Evolutionary conservation across 163 green algal genomes (phyloP).

Genomic region (Scenedesmus sp.): DNA sequence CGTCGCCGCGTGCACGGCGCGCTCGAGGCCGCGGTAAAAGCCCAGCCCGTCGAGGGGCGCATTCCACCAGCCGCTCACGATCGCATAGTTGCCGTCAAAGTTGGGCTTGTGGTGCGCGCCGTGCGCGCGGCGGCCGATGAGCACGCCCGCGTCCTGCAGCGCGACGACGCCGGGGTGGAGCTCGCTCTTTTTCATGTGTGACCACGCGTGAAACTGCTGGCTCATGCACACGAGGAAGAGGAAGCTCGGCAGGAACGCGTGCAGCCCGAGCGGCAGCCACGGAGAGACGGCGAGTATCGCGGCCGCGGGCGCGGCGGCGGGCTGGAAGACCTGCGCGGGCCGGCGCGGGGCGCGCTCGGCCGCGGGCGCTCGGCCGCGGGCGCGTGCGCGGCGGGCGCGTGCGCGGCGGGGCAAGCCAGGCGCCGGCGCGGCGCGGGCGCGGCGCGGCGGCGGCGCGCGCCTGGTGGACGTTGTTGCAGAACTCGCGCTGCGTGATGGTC

Average conservation of each 20-base stretch:
- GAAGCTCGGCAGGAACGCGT: constrained; percentile 76
- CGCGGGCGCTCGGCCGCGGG: too few species aligned
- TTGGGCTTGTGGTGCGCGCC: constrained; percentile 93
- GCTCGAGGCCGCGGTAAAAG: constrained; percentile 85
- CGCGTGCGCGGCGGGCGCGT: too few species aligned
- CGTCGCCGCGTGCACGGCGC: constrained; percentile 66
- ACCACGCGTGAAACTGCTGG: constrained; percentile 98
- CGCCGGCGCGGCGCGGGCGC: neutral
- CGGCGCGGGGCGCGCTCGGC: too few species aligned
- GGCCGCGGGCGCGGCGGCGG: constrained; percentile 64
- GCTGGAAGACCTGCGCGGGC: constrained; percentile 73
- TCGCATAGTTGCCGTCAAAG: constrained; percentile 98
- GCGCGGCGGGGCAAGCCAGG: too few species aligned
- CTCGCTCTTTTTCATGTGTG: constrained; percentile 90
- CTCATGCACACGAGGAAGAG: constrained; percentile 87
- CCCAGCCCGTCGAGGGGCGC: constrained; percentile 77
- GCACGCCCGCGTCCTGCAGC: constrained; percentile 87
- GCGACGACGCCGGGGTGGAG: constrained; percentile 73
- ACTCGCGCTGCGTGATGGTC: constrained; percentile 97
- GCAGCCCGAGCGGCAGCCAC: constrained; percentile 53
- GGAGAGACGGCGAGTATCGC: constrained; percentile 60
- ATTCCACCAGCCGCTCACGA: constrained; percentile 96
- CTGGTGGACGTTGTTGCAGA: constrained; percentile 97
- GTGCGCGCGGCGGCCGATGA: constrained; percentile 91
- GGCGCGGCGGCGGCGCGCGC: constrained; percentile 21